phyloP scores from a whole-genome alignment of 495 filamentous ascomycete species.

The Hyaloscypha hepaticicola region DNA sequence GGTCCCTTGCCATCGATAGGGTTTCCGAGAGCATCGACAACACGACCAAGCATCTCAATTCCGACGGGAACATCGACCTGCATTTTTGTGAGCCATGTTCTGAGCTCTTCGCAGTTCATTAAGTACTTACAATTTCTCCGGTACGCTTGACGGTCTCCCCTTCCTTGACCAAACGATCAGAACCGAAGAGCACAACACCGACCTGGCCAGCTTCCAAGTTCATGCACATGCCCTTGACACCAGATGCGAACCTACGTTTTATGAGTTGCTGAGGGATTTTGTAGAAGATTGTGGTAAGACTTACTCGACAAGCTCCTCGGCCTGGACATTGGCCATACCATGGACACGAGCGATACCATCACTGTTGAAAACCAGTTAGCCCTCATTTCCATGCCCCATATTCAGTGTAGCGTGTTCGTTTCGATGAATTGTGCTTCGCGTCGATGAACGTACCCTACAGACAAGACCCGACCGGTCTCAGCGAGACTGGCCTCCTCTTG shows the following conservation, averaged over 20 bases:
- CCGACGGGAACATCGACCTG: slow-evolving; percentile 98
- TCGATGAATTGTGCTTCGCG: slow-evolving; percentile 8
- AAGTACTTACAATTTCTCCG: slow-evolving; percentile 86
- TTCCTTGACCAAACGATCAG: slow-evolving; percentile 99
- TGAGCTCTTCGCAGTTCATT: not conserved
- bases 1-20: slow-evolving; percentile 99
- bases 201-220: slow-evolving; percentile 99
- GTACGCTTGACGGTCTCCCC: slow-evolving; percentile 99
- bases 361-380: slow-evolving; percentile 51
- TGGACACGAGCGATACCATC: slow-evolving; percentile 99
- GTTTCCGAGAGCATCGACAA: slow-evolving; percentile 97
- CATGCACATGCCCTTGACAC: slow-evolving; percentile 99
- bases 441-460: slow-evolving; percentile 83
- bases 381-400: slow-evolving; percentile 17
- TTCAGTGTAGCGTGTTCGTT: slow-evolving; percentile 20
- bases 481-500: slow-evolving; percentile 94
- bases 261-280: slow-evolving; percentile 21
- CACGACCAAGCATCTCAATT: slow-evolving; percentile 89
- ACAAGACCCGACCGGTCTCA: slow-evolving; percentile 98
- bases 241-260: slow-evolving; percentile 84
- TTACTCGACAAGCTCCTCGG: slow-evolving; percentile 99
- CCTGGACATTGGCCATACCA: slow-evolving; percentile 99
- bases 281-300: slow-evolving; percentile 40
- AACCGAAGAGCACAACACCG: slow-evolving; percentile 99
- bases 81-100: slow-evolving; percentile 27